Percentiles rank a stretch among this genome's conserved stretches.
Evolutionary conservation across 2,329 filamentous ascomycete species (phyloP).

Genomic region (Fusarium transvaalense): DNA sequence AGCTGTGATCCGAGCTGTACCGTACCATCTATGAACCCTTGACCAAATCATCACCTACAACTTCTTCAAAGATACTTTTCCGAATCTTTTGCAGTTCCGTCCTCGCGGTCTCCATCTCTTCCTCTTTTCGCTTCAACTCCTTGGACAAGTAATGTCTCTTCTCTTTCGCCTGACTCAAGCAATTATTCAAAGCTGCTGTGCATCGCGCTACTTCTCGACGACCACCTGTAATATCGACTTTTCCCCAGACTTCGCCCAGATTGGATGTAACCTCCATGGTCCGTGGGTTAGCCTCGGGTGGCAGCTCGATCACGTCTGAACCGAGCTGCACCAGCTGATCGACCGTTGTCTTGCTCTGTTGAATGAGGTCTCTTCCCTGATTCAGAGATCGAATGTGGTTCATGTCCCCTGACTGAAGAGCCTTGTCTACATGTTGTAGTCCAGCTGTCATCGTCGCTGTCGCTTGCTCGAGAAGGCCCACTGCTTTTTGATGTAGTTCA

Average conservation of each 20-base stretch:
- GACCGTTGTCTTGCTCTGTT: constrained; percentile 21
- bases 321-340: constrained; percentile 33
- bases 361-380: constrained; percentile 23
- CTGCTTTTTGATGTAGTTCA: constrained; percentile 58
- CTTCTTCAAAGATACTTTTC: constrained; percentile 52
- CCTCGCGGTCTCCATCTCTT: constrained; percentile 52
- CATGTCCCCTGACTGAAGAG: constrained; percentile 52
- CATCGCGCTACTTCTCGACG: constrained; percentile 54
- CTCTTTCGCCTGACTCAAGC: constrained; percentile 51
- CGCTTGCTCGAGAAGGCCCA: constrained; percentile 57
- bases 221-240: constrained; percentile 63
- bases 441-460: constrained; percentile 51
- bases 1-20: neutral
- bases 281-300: constrained; percentile 59
- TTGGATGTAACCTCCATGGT: constrained; percentile 49
- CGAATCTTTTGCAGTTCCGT: constrained; percentile 59
- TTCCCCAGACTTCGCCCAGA: constrained; percentile 64
- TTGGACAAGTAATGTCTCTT: constrained; percentile 48
- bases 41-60: constrained; percentile 23
- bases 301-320: constrained; percentile 22
- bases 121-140: constrained; percentile 51
- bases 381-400: constrained; percentile 42
- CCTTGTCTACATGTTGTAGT: constrained; percentile 56
- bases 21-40: constrained; percentile 11
- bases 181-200: constrained; percentile 48